phyloP scores from a whole-genome alignment of 139 green algal genomes.

The Chlamydomonas sp. region DNA sequence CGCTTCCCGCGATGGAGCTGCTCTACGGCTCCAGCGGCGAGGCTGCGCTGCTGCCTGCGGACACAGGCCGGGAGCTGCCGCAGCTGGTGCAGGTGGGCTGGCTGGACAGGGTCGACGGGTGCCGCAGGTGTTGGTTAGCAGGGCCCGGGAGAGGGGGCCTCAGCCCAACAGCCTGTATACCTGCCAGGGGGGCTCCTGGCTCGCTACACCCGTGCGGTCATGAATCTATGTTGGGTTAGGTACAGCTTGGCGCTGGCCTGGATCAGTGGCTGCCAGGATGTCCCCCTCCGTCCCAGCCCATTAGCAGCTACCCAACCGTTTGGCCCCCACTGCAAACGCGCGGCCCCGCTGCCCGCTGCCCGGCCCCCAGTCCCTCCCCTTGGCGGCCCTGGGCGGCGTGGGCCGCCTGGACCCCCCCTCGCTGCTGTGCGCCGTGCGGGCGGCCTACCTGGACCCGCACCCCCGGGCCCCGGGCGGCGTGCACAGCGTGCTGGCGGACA shows the following conservation, averaged over 20 bases:
- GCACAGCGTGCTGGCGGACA: not conserved
- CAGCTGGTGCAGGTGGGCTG: constrained; percentile 11
- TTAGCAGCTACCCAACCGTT: too few relatives aligned
- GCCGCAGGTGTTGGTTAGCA: not conserved
- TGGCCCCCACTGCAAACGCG: too few relatives aligned
- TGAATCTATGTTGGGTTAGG: too few relatives aligned
- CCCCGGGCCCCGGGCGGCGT: not conserved
- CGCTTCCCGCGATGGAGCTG: constrained; percentile 14
- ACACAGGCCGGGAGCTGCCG: not conserved
- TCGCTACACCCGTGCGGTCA: too few relatives aligned
- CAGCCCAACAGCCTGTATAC: not conserved
- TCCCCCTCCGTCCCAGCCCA: too few relatives aligned
- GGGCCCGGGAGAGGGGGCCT: not conserved
- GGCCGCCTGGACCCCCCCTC: not conserved
- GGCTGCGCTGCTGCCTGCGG: not conserved
- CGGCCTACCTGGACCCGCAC: constrained; percentile 21
- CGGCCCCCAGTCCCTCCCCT: not conserved
- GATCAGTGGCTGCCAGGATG: too few relatives aligned
- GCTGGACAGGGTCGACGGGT: not conserved
- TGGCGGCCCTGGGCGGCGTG: not conserved
- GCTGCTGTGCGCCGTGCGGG: constrained; percentile 3
- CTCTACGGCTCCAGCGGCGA: constrained; percentile 23
- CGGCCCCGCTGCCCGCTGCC: not conserved
- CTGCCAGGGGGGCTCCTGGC: not conserved
- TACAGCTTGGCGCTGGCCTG: too few relatives aligned